phyloP scores from a whole-genome alignment of 192 early-diverging fungal species.

The Piromyces sp. region DNA sequence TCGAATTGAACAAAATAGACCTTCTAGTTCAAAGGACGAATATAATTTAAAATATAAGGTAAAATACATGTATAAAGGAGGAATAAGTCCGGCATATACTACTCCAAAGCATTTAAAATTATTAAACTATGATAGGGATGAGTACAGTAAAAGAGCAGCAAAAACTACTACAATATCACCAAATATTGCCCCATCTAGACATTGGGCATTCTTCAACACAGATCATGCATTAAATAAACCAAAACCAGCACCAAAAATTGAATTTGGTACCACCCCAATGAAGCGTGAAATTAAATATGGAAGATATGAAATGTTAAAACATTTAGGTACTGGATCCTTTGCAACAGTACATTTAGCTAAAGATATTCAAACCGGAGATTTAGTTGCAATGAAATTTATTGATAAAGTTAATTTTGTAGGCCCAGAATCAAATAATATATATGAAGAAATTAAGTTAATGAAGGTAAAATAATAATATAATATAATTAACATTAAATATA shows the following conservation, averaged over 20 bases:
- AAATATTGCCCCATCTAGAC: neutral
- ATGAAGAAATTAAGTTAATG: slow-evolving; percentile 15
- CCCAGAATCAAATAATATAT: slow-evolving; percentile 17
- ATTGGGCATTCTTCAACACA: neutral
- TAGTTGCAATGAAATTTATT: slow-evolving; percentile 39
- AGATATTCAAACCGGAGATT: slow-evolving; percentile 16
- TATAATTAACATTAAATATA: no score
- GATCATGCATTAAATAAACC: neutral
- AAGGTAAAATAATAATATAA: neutral
- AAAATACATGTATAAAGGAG: neutral
- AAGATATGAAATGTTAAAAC: neutral
- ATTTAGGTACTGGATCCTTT: slow-evolving; percentile 32
- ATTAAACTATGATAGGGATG: neutral
- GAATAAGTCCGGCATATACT: neutral
- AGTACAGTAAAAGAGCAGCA: neutral
- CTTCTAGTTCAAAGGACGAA: neutral
- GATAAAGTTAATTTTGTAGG: slow-evolving; percentile 18
- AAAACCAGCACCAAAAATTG: neutral
- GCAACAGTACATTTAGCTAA: slow-evolving; percentile 42
- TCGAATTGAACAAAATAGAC: neutral
- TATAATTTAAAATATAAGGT: neutral
- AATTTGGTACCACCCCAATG: neutral
- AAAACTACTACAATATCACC: neutral
- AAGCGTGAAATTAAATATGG: neutral
- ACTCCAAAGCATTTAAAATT: neutral